These are phyloP conservation scores for Eucalyptus albens DNA, from an alignment of 345 rosid species.

Conservation along the genomic window DNA sequence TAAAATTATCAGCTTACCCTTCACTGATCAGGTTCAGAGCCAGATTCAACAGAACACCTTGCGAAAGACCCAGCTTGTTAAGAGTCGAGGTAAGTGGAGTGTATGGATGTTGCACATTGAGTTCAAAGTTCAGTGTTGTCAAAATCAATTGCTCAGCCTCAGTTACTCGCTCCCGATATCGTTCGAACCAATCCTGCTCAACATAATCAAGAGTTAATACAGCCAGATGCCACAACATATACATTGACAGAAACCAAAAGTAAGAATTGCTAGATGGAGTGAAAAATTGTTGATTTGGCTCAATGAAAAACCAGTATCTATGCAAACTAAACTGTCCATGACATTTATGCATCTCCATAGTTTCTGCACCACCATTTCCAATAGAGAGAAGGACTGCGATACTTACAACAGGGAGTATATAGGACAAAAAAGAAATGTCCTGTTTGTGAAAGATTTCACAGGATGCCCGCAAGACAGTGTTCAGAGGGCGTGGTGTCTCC, in stretches of 20 bases:
- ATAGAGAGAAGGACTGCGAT: neutral
- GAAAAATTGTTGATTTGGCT: neutral
- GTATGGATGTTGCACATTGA: conserved; percentile 68
- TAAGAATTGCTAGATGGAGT: neutral
- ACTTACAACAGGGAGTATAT: conserved; percentile 57
- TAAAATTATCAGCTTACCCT: conserved; percentile 42
- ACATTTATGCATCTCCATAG: neutral
- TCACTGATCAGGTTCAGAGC: conserved; percentile 67
- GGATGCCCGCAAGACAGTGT: conserved; percentile 38
- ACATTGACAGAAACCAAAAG: neutral
- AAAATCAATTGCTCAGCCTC: conserved; percentile 77
- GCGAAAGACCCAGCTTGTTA: conserved; percentile 60
- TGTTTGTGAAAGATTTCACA: conserved; percentile 62
- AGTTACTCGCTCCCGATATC: conserved; percentile 47
- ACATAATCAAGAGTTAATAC: neutral
- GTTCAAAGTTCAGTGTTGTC: conserved; percentile 70
- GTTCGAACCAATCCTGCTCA: conserved; percentile 76
- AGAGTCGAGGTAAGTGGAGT: conserved; percentile 52
- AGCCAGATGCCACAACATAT: neutral
- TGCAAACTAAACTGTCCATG: neutral
- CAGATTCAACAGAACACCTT: conserved; percentile 49
- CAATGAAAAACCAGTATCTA: neutral
- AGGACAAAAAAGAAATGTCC: conserved; percentile 48
- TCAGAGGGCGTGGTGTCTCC: conserved; percentile 77
- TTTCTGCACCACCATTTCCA: neutral